Evolutionary conservation across 179 eudicot species (phyloP).

Genomic region (Drosera spatulata): DNA sequence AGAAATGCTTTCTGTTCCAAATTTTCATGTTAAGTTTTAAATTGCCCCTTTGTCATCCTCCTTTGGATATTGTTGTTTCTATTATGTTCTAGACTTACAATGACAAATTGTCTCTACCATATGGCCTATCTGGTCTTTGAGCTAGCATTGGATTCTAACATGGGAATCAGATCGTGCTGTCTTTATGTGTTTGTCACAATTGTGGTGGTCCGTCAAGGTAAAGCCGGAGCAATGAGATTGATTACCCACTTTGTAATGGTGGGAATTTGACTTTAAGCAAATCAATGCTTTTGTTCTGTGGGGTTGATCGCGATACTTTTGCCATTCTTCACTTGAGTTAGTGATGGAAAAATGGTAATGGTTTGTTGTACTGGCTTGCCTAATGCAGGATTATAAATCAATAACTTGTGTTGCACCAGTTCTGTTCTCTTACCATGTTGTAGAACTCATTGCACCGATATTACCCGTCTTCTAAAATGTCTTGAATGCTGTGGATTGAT

Average conservation of each 20-base stretch:
- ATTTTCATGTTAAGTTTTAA: slow-evolving; percentile 5
- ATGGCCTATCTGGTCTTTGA: neutral
- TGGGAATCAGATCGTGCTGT: no score
- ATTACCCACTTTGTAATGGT: no score
- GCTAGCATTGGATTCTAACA: neutral
- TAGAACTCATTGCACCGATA: neutral
- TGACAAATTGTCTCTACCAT: neutral
- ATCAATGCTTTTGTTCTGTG: no score
- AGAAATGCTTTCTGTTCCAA: neutral
- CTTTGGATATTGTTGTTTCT: neutral
- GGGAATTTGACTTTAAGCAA: no score
- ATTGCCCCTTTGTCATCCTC: neutral
- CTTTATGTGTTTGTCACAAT: no score
- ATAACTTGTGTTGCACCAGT: neutral
- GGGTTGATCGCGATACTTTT: no score
- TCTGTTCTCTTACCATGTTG: neutral
- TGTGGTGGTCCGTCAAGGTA: no score
- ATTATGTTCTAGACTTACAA: neutral
- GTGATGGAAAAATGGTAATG: no score
- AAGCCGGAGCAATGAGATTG: no score
- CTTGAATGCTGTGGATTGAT: slow-evolving; percentile 1
- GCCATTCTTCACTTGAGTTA: no score
- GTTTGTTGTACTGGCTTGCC: no score
- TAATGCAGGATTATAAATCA: no score
- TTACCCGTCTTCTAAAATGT: neutral